A percentile compares a stretch with the other conserved stretches of the same genome.
Conservation (phyloP, 78 protist species). For the Pigoraptor vietnamica region DNA sequence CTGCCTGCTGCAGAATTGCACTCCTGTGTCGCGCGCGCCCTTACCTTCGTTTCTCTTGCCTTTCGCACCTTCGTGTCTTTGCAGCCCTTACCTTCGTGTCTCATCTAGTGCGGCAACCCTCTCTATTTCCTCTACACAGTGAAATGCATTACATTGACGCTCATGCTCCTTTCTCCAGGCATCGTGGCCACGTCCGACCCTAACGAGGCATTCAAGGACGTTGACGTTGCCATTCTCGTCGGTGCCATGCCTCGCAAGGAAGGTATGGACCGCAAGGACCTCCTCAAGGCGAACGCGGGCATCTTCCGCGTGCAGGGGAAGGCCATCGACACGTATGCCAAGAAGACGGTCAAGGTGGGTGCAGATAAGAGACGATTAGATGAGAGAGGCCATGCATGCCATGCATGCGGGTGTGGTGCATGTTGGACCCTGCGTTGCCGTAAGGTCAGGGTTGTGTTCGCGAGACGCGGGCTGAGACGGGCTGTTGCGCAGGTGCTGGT, state of each 20-base stretch:
- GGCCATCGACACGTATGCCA: slow-evolving; percentile 62
- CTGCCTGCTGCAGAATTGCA: too few species aligned
- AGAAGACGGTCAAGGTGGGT: slow-evolving; percentile 33
- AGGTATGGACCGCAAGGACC: slow-evolving; percentile 93
- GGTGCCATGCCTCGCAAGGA: slow-evolving; percentile 93
- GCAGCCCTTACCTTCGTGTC: neutral
- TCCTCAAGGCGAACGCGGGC: slow-evolving; percentile 62
- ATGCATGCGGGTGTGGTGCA: too few species aligned
- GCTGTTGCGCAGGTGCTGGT: slow-evolving; percentile 55
- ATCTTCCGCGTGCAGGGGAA: slow-evolving; percentile 87
- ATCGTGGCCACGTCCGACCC: slow-evolving; percentile 20
- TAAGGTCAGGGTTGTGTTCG: too few species aligned
- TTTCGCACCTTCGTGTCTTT: slow-evolving; percentile 45
- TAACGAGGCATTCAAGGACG: slow-evolving; percentile 28
- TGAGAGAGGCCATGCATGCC: too few species aligned
- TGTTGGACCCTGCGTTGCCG: too few species aligned
- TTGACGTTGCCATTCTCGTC: slow-evolving; percentile 62
- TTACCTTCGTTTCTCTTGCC: neutral
- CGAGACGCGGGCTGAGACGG: too few species aligned
- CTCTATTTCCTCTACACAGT: neutral
- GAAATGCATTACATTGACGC: neutral
- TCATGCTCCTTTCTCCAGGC: slow-evolving; percentile 22
- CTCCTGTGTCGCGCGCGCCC: neutral
- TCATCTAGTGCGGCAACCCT: neutral
- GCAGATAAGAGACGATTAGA: neutral